Base-by-base conservation (phyloP, 805 yeast species). In the Scheffersomyces coipomensis region DNA sequence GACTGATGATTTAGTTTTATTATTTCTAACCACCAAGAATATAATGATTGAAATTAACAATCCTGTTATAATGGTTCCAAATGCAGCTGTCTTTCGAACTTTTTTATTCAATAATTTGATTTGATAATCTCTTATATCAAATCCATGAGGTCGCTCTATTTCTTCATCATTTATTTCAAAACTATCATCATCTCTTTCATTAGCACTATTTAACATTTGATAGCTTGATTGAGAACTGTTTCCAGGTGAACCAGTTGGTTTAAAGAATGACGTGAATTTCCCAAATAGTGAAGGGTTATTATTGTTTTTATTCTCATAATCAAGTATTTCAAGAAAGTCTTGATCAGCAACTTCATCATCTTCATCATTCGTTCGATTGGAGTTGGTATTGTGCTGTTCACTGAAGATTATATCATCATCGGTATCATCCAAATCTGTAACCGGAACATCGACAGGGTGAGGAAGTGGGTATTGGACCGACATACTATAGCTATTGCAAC, bases 381-480 rank as follows among this genome's bases (percentile, higher is more conserved):
- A 23, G 30, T 25, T 29, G 22, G 33, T 18, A 30, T 30, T n/a
- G 25, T 29, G 19, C 13, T 43, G 53, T 18, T 60, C 55, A 5
- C 43, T 42, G 41, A 56, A 55, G 3, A 63, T 32, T 15, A 58
- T 41, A 39, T 65, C 69, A 38, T 68, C 75, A 12, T 58, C 72
- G 3, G 51, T 49, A 18, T 65, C 72, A 47, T 80, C 84, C 39
- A 80, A 57, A 49, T 80, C 71, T 0, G 81, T 75, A 4, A 80
- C 65, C 0, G 85, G 85, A 3, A 76, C 53, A 44, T 80, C 86
- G 5, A 70, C 75, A 1, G 53, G 58, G 46, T 73, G 76, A 1
- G 55, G 55, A 15, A 42, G 34, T 16, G 46, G 40, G 39, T 46
- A 52, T 30, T 53, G 47, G 11, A 38, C 47, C 13, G 58, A 51